phyloP scores from a whole-genome alignment of 2,329 filamentous ascomycete genomes.

The Rhexocercosporidium sp. region DNA sequence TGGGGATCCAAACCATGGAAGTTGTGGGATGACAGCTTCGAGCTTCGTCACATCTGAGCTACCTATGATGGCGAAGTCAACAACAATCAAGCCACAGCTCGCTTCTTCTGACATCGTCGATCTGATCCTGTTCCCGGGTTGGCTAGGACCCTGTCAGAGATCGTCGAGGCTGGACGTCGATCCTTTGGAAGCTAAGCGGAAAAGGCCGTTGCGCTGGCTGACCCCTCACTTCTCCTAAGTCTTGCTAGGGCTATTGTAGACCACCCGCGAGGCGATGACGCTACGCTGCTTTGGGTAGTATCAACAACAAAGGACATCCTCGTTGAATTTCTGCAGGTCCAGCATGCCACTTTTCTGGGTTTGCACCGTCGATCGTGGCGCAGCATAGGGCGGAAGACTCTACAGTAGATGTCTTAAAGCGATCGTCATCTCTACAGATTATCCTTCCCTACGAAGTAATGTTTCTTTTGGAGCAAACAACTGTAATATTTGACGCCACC shows the following conservation, averaged over 20 bases:
- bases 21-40: background rate
- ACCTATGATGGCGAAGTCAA: background rate
- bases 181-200: background rate
- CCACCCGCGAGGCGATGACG: background rate
- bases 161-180: slow-evolving; percentile 4
- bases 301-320: background rate
- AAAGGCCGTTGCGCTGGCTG: background rate
- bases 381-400: no score
- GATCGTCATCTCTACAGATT: no score
- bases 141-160: background rate
- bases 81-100: slow-evolving; percentile 8
- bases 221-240: background rate
- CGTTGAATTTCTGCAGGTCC: no score
- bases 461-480: no score
- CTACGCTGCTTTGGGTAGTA: slow-evolving; percentile 7
- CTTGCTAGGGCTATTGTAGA: slow-evolving; percentile 9
- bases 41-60: slow-evolving; percentile 4
- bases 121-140: background rate
- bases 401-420: no score
- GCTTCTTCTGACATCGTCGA: slow-evolving; percentile 5
- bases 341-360: no score
- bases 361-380: no score
- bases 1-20: slow-evolving; percentile 5
- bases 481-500: no score
- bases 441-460: no score